Base-by-base conservation (phyloP, 768 basidiomycete genomes). In the Tylopilus subfusipes region DNA sequence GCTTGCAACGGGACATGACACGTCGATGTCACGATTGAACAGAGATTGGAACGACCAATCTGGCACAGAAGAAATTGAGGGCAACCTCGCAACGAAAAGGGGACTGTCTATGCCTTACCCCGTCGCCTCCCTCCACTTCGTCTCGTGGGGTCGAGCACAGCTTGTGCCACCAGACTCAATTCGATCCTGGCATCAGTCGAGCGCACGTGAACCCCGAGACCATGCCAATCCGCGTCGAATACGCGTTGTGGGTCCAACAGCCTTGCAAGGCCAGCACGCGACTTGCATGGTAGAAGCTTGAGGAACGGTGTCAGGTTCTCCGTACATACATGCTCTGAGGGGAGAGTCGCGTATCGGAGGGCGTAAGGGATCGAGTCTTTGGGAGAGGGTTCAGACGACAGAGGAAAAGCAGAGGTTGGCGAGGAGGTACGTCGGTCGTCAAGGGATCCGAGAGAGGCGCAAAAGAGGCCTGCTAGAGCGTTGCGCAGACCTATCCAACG, bases 271-370 rank as follows among this genome's bases (percentile, higher is more conserved):
- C 97, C 95, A 0, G 94, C 92, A 19, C 79, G 74, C 6, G 90
- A 84, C 65, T 97, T 92, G 76, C 96, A 98, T 0, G 97, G 97
- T 2, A 98, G 75, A 11, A 98, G 83, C 67, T 96, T 93, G 54
- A 98, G 78, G 73, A 98, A 97, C 0, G 97, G 96, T 0, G 96
- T 98, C 10, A 98, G 75, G 64, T 98, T 98, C 67, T 98, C 97
- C 5, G 96, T 98, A 67, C 96, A 99, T n/a, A 98, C 89, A 61
- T 86, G 78, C 66, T 95, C 91, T 4, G 86, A 90, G 8, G 89
- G 88, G 19, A 88, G 79, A 9, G 82, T 82, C 2, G 88, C 90
- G 61, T 94, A 86, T 55, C 86, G 84, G 24, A 93, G 76, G 42
- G 77, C 74, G 54, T 88, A 80, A 14, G 75, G 72, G 11, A 68